Percentiles rank a stretch among this genome's conserved stretches.
Evolutionary conservation across 2,329 filamentous ascomycete species (phyloP).

Genomic region (Lachnellula willkommii): DNA sequence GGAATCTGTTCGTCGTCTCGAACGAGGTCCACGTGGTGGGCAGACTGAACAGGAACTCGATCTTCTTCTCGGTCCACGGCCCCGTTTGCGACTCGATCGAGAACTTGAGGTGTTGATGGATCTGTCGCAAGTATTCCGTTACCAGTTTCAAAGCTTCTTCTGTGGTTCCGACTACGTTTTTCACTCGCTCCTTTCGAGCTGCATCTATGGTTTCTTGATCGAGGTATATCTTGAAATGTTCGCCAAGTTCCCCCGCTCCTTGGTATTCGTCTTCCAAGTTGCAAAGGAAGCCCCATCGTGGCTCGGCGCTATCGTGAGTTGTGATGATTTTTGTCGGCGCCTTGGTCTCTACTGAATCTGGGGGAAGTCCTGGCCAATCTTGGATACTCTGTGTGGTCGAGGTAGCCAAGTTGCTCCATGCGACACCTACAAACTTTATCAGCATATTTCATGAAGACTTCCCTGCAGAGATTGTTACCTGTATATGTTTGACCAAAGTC

Average conservation of each 20-base stretch:
- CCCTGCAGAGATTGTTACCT: slow-evolving; percentile 26
- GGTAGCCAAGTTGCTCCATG: slow-evolving; percentile 33
- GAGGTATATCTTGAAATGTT: slow-evolving; percentile 54
- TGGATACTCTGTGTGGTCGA: slow-evolving; percentile 38
- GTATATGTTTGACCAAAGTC: slow-evolving; percentile 45
- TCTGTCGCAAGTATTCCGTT: slow-evolving; percentile 43
- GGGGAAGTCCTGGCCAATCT: slow-evolving; percentile 48
- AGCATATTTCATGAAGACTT: not conserved
- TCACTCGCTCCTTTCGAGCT: slow-evolving; percentile 40
- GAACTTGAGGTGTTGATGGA: slow-evolving; percentile 46
- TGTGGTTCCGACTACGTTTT: slow-evolving; percentile 38
- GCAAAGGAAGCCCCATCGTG: slow-evolving; percentile 50
- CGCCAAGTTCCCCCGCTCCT: slow-evolving; percentile 33
- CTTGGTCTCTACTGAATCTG: slow-evolving; percentile 49
- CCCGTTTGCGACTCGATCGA: slow-evolving; percentile 34
- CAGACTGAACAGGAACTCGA: slow-evolving; percentile 52
- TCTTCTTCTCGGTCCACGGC: slow-evolving; percentile 41
- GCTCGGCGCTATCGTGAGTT: slow-evolving; percentile 36
- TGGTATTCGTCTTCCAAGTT: slow-evolving; percentile 40
- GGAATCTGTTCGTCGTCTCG: slow-evolving; percentile 47
- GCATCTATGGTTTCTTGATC: slow-evolving; percentile 41
- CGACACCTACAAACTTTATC: slow-evolving; percentile 31
- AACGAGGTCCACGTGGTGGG: slow-evolving; percentile 52
- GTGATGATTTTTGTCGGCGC: slow-evolving; percentile 49
- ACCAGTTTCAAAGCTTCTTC: slow-evolving; percentile 43